Conservation (phyloP, 2,329 filamentous ascomycete genomes). For the Colletotrichum filicis region DNA sequence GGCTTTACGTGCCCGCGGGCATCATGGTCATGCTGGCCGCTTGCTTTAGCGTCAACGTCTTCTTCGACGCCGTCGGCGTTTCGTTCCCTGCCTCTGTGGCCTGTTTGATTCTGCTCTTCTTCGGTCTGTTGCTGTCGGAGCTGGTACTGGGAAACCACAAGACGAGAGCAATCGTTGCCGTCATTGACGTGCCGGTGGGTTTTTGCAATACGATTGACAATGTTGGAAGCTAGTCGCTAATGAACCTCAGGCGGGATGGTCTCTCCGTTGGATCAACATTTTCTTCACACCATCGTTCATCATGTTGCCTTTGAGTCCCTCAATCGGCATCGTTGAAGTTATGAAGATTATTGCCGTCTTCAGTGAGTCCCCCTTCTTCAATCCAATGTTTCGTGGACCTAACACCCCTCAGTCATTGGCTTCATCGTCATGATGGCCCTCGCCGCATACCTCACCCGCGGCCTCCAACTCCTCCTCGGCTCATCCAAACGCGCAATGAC, state of each 20-base stretch:
- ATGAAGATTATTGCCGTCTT: slow-evolving; percentile 70
- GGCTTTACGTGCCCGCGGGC: slow-evolving; percentile 62
- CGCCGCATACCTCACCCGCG: slow-evolving; percentile 65
- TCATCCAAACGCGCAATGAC: slow-evolving; percentile 62
- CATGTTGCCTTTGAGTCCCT: slow-evolving; percentile 65
- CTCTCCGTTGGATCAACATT: slow-evolving; percentile 67
- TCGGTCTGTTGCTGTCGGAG: slow-evolving; percentile 59
- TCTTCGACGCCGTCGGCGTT: slow-evolving; percentile 57
- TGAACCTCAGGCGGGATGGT: slow-evolving; percentile 62
- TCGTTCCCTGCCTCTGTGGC: slow-evolving; percentile 71
- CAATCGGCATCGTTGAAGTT: slow-evolving; percentile 64
- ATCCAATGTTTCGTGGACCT: neutral
- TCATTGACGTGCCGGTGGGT: slow-evolving; percentile 65
- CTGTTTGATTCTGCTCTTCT: slow-evolving; percentile 65
- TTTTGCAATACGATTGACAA: neutral
- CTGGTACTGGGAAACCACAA: slow-evolving; percentile 57
- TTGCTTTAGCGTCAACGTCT: slow-evolving; percentile 56
- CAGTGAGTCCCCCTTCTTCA: slow-evolving; percentile 48
- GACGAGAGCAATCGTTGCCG: slow-evolving; percentile 57
- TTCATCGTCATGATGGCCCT: slow-evolving; percentile 63
- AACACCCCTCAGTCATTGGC: slow-evolving; percentile 57
- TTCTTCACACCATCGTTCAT: slow-evolving; percentile 71
- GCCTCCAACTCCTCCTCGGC: slow-evolving; percentile 61
- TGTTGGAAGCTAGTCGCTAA: neutral
- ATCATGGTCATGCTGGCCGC: slow-evolving; percentile 52